A percentile compares a stretch with the other conserved stretches of the same genome.
Evolutionary conservation across 2,329 filamentous ascomycete species (phyloP).

Genomic region (Chaetomium olivaceum): DNA sequence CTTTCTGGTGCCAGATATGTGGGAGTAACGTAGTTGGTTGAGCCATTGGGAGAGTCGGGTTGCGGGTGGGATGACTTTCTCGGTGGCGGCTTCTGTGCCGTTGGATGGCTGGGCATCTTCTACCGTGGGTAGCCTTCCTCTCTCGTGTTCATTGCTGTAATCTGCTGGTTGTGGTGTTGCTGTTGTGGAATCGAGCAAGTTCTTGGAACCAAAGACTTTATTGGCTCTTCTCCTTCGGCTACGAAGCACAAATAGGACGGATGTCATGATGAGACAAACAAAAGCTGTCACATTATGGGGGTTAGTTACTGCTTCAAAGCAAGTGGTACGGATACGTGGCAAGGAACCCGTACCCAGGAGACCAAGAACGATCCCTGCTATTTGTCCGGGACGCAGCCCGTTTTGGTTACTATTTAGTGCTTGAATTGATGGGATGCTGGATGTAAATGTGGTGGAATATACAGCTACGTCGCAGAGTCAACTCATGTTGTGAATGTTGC

Average conservation of each 20-base stretch:
- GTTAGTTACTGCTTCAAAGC: not conserved
- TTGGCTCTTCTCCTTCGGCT: not conserved
- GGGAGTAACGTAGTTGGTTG: not conserved
- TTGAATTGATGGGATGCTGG: not conserved
- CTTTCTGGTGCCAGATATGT: not conserved
- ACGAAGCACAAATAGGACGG: not conserved
- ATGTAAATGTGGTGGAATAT: not conserved
- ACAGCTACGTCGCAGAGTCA: not conserved
- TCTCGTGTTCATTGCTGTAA: not conserved
- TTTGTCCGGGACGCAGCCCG: not conserved
- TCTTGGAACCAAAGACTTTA: not conserved
- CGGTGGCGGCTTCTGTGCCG: not conserved
- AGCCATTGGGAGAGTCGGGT: constrained; percentile 12
- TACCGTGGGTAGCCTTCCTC: too few relatives aligned
- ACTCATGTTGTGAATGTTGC: not conserved
- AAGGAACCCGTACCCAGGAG: not conserved
- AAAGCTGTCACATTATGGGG: not conserved
- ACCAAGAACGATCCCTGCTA: constrained; percentile 11
- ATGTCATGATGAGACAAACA: not conserved
- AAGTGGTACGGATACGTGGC: too few relatives aligned
- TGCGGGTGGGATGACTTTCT: not conserved
- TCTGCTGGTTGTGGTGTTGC: not conserved
- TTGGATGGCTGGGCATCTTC: not conserved
- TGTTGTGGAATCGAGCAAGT: not conserved
- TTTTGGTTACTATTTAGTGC: not conserved